phyloP scores from a whole-genome alignment of 2,329 filamentous ascomycete species.

The Sporothrix brunneoviolacea region DNA sequence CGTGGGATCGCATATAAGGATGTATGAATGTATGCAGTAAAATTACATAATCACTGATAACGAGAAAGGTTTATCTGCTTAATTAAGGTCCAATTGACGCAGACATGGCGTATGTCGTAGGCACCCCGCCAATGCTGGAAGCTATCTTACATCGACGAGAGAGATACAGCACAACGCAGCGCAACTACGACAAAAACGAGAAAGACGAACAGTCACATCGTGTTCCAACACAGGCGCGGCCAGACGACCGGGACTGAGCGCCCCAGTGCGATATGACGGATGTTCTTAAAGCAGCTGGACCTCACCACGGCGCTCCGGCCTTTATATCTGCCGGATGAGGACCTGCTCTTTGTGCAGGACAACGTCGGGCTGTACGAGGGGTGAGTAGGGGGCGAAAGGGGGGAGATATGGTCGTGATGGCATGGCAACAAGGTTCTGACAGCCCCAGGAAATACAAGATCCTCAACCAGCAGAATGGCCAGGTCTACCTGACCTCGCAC shows the following conservation, averaged over 20 bases:
- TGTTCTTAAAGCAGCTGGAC: constrained; percentile 95
- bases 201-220: not conserved
- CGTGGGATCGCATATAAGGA: not conserved
- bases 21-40: not conserved
- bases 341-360: constrained; percentile 92
- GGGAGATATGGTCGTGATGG: constrained; percentile 2
- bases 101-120: not conserved
- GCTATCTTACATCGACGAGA: not conserved
- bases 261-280: constrained; percentile 56
- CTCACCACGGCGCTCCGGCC: constrained; percentile 94
- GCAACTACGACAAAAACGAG: too few relatives aligned
- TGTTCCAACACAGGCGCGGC: not conserved
- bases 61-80: not conserved
- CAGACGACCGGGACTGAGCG: constrained; percentile 20
- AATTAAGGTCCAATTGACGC: not conserved
- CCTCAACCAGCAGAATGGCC: constrained; percentile 86
- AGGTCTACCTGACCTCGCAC: constrained; percentile 94
- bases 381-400: constrained; percentile 45
- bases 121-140: constrained; percentile 4
- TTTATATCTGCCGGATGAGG: constrained; percentile 86
- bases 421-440: not conserved
- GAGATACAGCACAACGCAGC: too few relatives aligned
- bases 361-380: constrained; percentile 96
- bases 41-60: constrained; percentile 2
- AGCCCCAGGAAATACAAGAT: constrained; percentile 83